Base-by-base conservation (phyloP, 805 yeast genomes). In the Kazachstania viticola region DNA sequence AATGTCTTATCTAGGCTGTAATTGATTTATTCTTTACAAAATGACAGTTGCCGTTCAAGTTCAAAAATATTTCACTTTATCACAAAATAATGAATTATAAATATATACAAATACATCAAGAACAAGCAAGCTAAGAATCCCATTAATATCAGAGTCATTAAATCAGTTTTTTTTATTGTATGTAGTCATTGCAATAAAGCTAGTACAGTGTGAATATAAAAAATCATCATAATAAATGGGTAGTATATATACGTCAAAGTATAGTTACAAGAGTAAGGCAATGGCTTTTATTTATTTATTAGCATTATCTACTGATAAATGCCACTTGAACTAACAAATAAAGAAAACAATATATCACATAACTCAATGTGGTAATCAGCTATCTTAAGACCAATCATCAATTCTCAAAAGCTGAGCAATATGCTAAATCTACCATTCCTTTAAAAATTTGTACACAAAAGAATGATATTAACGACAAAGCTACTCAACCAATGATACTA, bases 371-470 rank as follows among this genome's bases (percentile, higher is more conserved):
- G n/a, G n/a, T n/a, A n/a, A 46, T 56, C 60, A 56, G 62, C 49
- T 56, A 48, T 56, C 60, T 56, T 41, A 44, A 48, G 62, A 57
- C 62, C 62, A 56, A 39, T 57, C 62, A 57, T 56, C 62, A 53
- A 47, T 56, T 57, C 59, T 51, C 56, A 36, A 33, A 27, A 30
- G 21, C 21, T 19, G 37, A n/a, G 37, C 37, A 40, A 39, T 37
- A 36, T 40, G 43, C 30, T 36, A 33, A 38, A 19, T 32, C 48
- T 42, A 43, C 46, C 46, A 35, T 32, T 45, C 49, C 46, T 51
- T 40, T 45, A 46, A 44, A 54, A 53, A 38, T 51, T 51, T 57
- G 60, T 55, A 57, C 61, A 57, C 61, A 46, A 49, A 46, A 48
- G 47, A 42, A 45, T 42, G 28, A 40, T 38, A 38, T 39, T n/a